Conservation (phyloP, 1,139 yeast species). For the Chernovozyma aurita region DNA sequence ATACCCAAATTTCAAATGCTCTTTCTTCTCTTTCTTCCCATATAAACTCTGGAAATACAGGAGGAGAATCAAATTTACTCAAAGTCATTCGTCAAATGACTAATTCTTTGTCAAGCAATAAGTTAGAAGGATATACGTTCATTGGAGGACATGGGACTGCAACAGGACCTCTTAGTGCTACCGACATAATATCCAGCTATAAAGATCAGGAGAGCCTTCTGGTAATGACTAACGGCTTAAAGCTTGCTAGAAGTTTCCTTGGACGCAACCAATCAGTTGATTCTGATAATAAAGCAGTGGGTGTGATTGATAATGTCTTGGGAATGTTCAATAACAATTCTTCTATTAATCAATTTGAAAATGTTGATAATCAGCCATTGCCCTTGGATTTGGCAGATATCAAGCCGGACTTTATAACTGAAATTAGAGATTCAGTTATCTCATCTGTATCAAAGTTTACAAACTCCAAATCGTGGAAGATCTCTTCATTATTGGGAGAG, state of each 20-base stretch:
- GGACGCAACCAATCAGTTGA: slow-evolving; percentile 11
- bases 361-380: neutral
- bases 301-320: slow-evolving; percentile 24
- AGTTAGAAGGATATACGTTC: slow-evolving; percentile 5
- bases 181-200: slow-evolving; percentile 23
- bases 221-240: slow-evolving; percentile 30
- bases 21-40: slow-evolving; percentile 22
- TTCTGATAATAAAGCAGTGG: slow-evolving; percentile 16
- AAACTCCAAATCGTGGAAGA: slow-evolving; percentile 13
- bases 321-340: no score
- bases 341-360: slow-evolving; percentile 1
- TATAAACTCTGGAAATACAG: slow-evolving; percentile 12
- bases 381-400: slow-evolving; percentile 4
- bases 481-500: slow-evolving; percentile 16
- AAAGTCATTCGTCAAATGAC: slow-evolving; percentile 41
- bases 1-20: slow-evolving; percentile 30
- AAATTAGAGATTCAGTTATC: slow-evolving; percentile 28
- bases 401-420: slow-evolving; percentile 19
- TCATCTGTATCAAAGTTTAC: slow-evolving; percentile 26
- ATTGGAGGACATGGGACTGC: slow-evolving; percentile 1
- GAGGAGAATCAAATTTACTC: slow-evolving; percentile 27
- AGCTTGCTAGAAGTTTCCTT: slow-evolving; percentile 37
- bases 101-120: slow-evolving; percentile 16
- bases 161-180: slow-evolving; percentile 13
- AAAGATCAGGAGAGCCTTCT: slow-evolving; percentile 18